Conservation (phyloP, 768 basidiomycete species). For the Psilocybe cyanescens region DNA sequence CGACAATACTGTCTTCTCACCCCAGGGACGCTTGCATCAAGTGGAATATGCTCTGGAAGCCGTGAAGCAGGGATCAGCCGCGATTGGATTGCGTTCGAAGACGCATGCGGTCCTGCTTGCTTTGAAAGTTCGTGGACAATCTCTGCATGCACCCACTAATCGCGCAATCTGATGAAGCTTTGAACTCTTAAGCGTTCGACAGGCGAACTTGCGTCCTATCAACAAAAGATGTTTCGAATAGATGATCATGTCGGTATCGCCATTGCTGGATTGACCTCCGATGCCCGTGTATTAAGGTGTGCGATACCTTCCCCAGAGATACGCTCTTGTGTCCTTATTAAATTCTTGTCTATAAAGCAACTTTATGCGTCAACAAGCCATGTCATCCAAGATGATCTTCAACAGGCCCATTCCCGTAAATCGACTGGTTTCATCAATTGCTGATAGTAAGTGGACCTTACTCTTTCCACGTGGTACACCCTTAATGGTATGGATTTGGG, state of each 20-base stretch:
- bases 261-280: constrained; percentile 97
- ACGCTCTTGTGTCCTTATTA: neutral
- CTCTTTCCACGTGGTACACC: neutral
- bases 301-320: constrained; percentile 17
- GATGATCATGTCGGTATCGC: constrained; percentile 99
- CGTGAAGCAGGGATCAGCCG: constrained; percentile 99
- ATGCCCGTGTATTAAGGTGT: constrained; percentile 95
- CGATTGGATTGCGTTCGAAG: constrained; percentile 93
- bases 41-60: constrained; percentile 99
- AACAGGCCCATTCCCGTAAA: constrained; percentile 95
- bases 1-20: constrained; percentile 97
- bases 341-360: constrained; percentile 57
- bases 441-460: constrained; percentile 76
- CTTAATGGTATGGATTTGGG: constrained; percentile 3
- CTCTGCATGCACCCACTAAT: constrained; percentile 17
- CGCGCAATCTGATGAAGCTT: constrained; percentile 2
- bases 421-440: constrained; percentile 90
- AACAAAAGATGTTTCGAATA: constrained; percentile 99
- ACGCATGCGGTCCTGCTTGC: constrained; percentile 93
- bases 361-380: constrained; percentile 99
- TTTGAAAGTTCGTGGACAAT: constrained; percentile 68
- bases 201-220: constrained; percentile 98
- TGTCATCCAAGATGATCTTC: constrained; percentile 93
- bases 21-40: constrained; percentile 95
- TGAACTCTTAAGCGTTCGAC: constrained; percentile 85